A percentile compares a stretch with the other conserved stretches of the same genome.
These are phyloP conservation scores for Taphrina populina DNA, from an alignment of 1,139 yeast genomes.

Conservation along the genomic window DNA sequence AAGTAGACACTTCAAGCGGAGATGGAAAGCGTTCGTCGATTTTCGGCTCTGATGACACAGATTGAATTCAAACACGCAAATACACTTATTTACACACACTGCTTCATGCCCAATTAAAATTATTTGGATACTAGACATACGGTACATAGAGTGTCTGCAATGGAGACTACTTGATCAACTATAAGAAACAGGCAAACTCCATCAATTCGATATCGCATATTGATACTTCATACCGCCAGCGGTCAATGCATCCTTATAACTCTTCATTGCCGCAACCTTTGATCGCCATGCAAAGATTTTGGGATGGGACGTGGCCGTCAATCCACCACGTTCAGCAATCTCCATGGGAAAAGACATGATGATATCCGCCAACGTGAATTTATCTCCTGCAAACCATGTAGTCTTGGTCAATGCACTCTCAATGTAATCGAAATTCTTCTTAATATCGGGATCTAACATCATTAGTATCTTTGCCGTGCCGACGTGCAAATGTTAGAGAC, in stretches of 20 bases:
- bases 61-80: too few species aligned
- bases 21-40: too few species aligned
- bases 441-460: slow-evolving; percentile 38
- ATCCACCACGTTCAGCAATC: slow-evolving; percentile 27
- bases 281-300: slow-evolving; percentile 31
- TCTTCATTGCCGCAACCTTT: slow-evolving; percentile 24
- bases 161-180: too few species aligned
- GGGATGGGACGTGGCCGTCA: slow-evolving; percentile 17
- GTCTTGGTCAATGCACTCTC: slow-evolving; percentile 50
- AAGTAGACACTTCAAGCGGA: too few species aligned
- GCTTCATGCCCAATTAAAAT: too few species aligned
- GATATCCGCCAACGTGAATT: slow-evolving; percentile 61
- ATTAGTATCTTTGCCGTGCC: slow-evolving; percentile 41
- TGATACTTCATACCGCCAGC: slow-evolving; percentile 9
- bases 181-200: too few species aligned
- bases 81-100: too few species aligned
- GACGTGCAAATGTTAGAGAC: not conserved
- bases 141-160: too few species aligned
- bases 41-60: too few species aligned
- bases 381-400: slow-evolving; percentile 58
- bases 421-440: slow-evolving; percentile 42
- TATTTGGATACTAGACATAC: too few species aligned
- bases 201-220: slow-evolving; percentile 14
- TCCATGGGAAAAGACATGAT: slow-evolving; percentile 45
- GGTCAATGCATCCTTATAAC: slow-evolving; percentile 19